These are phyloP conservation scores for Quillaja saponaria DNA, from an alignment of 306 rosid genomes.

Conservation along the genomic window DNA sequence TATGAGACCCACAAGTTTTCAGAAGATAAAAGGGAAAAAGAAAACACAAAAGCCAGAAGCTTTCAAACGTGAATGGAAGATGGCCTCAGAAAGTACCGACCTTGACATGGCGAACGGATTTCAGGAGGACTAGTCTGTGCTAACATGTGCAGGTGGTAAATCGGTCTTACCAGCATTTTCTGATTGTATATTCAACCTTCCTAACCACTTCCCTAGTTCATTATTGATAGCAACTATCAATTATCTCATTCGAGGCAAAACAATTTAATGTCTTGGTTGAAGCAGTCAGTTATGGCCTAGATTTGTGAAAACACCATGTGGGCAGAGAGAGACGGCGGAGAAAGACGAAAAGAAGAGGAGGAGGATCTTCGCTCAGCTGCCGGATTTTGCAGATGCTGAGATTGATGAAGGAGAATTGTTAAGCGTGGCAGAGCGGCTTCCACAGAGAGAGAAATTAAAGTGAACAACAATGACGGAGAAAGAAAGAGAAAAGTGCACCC, in stretches of 20 bases:
- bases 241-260: too few relatives aligned
- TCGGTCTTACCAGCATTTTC: constrained; percentile 39
- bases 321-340: background rate
- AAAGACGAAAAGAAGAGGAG: background rate
- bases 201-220: background rate
- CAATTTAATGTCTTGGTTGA: too few relatives aligned
- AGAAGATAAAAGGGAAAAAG: too few relatives aligned
- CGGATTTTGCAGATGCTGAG: too few relatives aligned
- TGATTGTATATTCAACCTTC: constrained; percentile 8
- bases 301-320: too few relatives aligned
- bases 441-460: too few relatives aligned
- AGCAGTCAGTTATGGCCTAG: too few relatives aligned
- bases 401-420: too few relatives aligned
- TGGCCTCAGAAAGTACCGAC: constrained; percentile 15
- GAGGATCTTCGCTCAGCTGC: background rate
- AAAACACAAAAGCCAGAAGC: background rate
- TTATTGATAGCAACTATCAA: too few relatives aligned
- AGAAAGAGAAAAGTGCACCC: background rate
- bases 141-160: constrained; percentile 29
- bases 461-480: background rate
- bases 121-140: constrained; percentile 19
- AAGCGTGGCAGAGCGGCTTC: too few relatives aligned
- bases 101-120: constrained; percentile 53
- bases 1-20: background rate
- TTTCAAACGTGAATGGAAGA: too few relatives aligned